Conservation (phyloP, 768 basidiomycete species). For the Lepiota subincarnata region DNA sequence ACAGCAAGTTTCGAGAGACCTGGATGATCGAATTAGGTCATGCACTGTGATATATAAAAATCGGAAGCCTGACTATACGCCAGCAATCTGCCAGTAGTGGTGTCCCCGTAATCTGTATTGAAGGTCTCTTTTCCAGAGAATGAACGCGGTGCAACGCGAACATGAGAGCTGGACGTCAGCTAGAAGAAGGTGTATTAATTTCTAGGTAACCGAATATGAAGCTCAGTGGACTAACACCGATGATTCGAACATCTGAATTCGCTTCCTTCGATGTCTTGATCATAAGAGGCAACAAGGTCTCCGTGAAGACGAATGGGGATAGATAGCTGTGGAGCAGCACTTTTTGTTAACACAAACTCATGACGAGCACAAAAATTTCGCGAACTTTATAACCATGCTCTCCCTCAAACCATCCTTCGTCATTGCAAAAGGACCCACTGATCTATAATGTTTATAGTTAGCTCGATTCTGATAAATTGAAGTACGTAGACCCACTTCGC, state of each 20-base stretch:
- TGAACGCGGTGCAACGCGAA: slow-evolving; percentile 14
- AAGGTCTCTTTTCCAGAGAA: slow-evolving; percentile 31
- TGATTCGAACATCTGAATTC: slow-evolving; percentile 55
- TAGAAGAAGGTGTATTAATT: slow-evolving; percentile 13
- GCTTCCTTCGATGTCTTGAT: slow-evolving; percentile 42
- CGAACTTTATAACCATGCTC: slow-evolving; percentile 9
- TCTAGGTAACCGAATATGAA: neutral
- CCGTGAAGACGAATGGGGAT: slow-evolving; percentile 53
- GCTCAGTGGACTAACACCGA: slow-evolving; percentile 38
- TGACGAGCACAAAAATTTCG: neutral
- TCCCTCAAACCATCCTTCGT: slow-evolving; percentile 17
- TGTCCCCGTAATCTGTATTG: slow-evolving; percentile 29
- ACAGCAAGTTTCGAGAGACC: slow-evolving; percentile 47
- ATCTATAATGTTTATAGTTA: neutral
- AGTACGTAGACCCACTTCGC: slow-evolving; percentile 2
- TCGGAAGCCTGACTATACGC: slow-evolving; percentile 27
- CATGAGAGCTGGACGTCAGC: slow-evolving; percentile 29
- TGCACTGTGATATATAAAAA: neutral
- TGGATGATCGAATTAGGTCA: slow-evolving; percentile 16
- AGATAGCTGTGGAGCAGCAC: slow-evolving; percentile 37
- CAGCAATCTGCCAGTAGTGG: slow-evolving; percentile 16
- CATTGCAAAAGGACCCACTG: slow-evolving; percentile 11
- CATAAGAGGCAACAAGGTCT: slow-evolving; percentile 49
- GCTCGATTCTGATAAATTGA: neutral
- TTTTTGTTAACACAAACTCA: neutral